Conservation (phyloP, 2,329 filamentous ascomycete species). For the Blastomyces silverae region DNA sequence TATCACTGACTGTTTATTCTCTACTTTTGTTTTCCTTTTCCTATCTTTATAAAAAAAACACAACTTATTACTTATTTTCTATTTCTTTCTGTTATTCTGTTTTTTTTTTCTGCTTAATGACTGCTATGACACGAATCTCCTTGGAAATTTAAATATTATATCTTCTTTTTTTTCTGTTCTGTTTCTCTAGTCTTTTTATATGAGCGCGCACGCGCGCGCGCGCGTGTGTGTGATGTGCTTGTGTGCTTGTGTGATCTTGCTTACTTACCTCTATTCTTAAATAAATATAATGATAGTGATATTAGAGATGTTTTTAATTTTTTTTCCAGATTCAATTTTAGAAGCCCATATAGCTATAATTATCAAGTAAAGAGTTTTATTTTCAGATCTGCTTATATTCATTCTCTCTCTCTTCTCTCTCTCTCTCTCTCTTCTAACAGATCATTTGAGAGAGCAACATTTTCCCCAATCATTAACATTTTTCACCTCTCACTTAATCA, state of each 20-base stretch:
- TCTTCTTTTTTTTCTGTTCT: neutral
- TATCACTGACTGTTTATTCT: slow-evolving; percentile 4
- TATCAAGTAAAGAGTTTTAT: too few relatives aligned
- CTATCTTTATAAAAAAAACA: slow-evolving; percentile 2
- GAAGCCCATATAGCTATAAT: too few relatives aligned
- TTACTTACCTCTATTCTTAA: neutral
- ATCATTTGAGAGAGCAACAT: too few relatives aligned
- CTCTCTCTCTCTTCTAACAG: too few relatives aligned
- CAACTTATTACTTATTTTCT: neutral
- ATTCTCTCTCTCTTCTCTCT: too few relatives aligned
- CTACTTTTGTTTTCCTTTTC: neutral
- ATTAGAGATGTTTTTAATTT: neutral
- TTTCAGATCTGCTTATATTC: too few relatives aligned
- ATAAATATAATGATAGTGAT: neutral
- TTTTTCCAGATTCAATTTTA: neutral
- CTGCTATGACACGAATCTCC: slow-evolving; percentile 25
- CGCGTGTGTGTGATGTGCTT: too few relatives aligned
- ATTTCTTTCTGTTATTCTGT: slow-evolving; percentile 9
- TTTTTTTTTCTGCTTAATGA: slow-evolving; percentile 17
- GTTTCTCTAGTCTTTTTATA: neutral
- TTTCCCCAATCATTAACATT: too few relatives aligned
- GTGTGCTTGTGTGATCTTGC: too few relatives aligned
- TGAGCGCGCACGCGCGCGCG: too few relatives aligned
- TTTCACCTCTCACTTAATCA: too few relatives aligned
- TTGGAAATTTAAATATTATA: slow-evolving; percentile 16